Percentiles rank a stretch among this genome's conserved stretches.
Conservation (phyloP, 2,329 filamentous ascomycete species). For the Penicillium decumbens region DNA sequence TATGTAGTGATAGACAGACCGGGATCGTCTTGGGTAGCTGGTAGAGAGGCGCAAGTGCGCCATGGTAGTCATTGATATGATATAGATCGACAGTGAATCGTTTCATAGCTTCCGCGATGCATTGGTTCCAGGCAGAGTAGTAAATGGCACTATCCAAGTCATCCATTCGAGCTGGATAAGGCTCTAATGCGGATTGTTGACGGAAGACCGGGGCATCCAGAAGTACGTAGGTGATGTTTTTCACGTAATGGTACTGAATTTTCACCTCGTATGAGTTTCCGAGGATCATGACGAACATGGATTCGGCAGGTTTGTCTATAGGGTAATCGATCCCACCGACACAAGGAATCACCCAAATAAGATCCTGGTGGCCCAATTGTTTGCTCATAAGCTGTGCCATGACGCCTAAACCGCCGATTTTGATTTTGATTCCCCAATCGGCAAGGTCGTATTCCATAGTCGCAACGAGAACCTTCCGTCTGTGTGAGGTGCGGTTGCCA, state of each 20-base stretch:
- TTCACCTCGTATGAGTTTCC: conserved; percentile 58
- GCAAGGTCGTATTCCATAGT: conserved; percentile 70
- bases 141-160: conserved; percentile 64
- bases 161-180: conserved; percentile 65
- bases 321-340: conserved; percentile 63
- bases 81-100: conserved; percentile 62
- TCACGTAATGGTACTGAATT: conserved; percentile 59
- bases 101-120: conserved; percentile 59
- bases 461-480: conserved; percentile 60
- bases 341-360: conserved; percentile 62
- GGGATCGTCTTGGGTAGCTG: conserved; percentile 60
- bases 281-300: conserved; percentile 60
- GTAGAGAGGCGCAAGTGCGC: conserved; percentile 60
- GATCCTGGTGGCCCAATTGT: conserved; percentile 59
- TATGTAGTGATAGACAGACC: conserved; percentile 61
- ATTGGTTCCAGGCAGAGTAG: conserved; percentile 67
- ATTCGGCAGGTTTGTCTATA: conserved; percentile 53
- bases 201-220: conserved; percentile 64
- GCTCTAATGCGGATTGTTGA: conserved; percentile 58
- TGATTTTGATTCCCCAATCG: conserved; percentile 66
- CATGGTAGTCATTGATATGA: conserved; percentile 64
- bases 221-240: conserved; percentile 65
- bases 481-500: conserved; percentile 28
- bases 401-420: conserved; percentile 65
- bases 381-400: conserved; percentile 68